Conservation (phyloP, 75 land plant species). For the Gnetum montanum region DNA sequence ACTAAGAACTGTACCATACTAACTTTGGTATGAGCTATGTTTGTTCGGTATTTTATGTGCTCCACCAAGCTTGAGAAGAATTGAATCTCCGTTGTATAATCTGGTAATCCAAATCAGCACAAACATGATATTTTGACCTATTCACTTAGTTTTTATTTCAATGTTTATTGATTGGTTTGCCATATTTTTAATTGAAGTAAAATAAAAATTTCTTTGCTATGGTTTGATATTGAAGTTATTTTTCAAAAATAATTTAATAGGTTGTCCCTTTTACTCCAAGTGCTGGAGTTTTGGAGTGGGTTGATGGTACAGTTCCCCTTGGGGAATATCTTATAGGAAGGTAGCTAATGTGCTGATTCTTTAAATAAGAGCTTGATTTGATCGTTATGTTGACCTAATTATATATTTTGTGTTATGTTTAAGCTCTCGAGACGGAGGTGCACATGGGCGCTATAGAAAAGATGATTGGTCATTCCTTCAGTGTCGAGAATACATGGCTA, state of each 20-base stretch:
- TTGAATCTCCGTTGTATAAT: no score
- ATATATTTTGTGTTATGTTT: not conserved
- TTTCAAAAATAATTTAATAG: slow-evolving; percentile 18
- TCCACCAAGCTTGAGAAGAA: no score
- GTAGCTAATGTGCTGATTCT: slow-evolving; percentile 16
- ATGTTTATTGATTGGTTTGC: no score
- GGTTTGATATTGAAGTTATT: not conserved
- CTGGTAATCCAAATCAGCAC: no score
- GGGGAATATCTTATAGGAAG: slow-evolving; percentile 99
- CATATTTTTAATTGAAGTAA: no score
- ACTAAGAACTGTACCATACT: no score
- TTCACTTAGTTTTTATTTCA: no score
- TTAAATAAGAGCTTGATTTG: not conserved
- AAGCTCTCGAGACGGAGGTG: slow-evolving; percentile 80
- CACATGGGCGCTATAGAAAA: slow-evolving; percentile 87
- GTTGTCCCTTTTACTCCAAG: slow-evolving; percentile 99
- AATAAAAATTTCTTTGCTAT: not conserved
- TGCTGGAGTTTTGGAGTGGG: slow-evolving; percentile 99
- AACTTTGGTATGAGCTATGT: no score
- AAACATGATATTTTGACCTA: no score
- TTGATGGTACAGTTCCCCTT: slow-evolving; percentile 92
- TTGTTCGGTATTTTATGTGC: no score
- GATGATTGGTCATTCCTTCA: slow-evolving; percentile 79
- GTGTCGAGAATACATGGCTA: slow-evolving; percentile 80
- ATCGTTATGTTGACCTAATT: not conserved